phyloP scores from a whole-genome alignment of 1,284 basidiomycete species.

The Meripilus lineatus region DNA sequence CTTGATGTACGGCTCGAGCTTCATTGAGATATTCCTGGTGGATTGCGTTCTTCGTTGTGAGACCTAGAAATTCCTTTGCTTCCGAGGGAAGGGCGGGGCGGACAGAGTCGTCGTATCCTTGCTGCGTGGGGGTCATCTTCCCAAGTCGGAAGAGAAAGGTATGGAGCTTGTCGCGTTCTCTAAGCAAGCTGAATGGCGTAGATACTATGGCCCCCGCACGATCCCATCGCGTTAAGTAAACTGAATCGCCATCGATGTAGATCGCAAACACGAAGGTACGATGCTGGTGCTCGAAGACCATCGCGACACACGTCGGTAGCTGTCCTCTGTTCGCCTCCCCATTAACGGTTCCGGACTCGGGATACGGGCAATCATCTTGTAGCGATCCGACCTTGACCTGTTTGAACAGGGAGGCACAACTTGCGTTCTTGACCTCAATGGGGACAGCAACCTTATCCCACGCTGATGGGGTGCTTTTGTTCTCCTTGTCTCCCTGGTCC shows the following conservation, averaged over 20 bases:
- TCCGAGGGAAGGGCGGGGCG: background rate
- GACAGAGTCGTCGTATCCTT: conserved; percentile 9
- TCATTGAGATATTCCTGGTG: background rate
- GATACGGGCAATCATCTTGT: too few species aligned
- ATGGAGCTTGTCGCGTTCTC: background rate
- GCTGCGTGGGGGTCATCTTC: background rate
- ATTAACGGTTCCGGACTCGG: too few species aligned
- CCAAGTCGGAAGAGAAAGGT: conserved; percentile 10
- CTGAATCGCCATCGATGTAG: conserved; percentile 2
- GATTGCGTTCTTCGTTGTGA: background rate
- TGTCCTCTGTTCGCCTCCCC: too few species aligned
- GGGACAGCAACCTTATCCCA: too few species aligned
- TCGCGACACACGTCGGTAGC: too few species aligned
- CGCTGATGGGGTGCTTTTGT: too few species aligned
- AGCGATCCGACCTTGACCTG: too few species aligned
- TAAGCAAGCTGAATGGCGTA: conserved; percentile 9
- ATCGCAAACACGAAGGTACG: conserved; percentile 7
- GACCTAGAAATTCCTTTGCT: background rate
- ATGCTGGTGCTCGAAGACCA: conserved; percentile 8
- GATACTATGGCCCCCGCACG: conserved; percentile 10
- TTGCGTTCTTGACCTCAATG: too few species aligned
- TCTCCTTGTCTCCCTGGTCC: too few species aligned
- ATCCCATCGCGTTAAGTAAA: conserved; percentile 11
- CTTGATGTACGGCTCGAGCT: too few species aligned
- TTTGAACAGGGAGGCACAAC: too few species aligned